Percentiles rank a stretch among this genome's conserved stretches.
Evolutionary conservation across 2,329 filamentous ascomycete species (phyloP).

Genomic region (Lasiodiplodia citricola): DNA sequence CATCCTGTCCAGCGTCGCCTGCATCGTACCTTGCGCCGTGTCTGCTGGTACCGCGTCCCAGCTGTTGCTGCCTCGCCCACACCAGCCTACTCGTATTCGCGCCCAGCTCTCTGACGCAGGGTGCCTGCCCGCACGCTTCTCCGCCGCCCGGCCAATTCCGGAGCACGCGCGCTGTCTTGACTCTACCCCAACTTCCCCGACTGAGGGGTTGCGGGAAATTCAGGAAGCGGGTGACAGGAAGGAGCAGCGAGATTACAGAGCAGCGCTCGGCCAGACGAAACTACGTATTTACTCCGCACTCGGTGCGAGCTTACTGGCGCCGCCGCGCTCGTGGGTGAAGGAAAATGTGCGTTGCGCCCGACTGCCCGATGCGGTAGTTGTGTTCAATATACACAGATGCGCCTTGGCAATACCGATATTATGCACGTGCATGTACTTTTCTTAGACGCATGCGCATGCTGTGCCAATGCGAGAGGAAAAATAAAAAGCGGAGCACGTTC

Average conservation of each 20-base stretch:
- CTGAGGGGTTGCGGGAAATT: conserved; percentile 21
- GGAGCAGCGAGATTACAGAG: not conserved
- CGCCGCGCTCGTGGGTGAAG: not conserved
- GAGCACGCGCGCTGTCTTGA: not conserved
- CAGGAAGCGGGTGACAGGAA: conserved; percentile 23
- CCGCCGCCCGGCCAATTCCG: conserved; percentile 6
- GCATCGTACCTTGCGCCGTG: conserved; percentile 23
- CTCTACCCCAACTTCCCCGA: not conserved
- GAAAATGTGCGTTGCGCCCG: not conserved
- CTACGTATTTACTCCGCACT: conserved; percentile 5
- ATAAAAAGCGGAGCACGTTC: conserved; percentile 19
- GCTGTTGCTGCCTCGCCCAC: not conserved
- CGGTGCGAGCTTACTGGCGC: not conserved
- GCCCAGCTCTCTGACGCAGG: conserved; percentile 14
- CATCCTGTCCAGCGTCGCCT: conserved; percentile 1
- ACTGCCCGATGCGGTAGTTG: not conserved
- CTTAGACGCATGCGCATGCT: conserved; percentile 7
- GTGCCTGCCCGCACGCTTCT: not conserved
- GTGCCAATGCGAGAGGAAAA: not conserved
- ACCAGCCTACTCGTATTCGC: conserved; percentile 6
- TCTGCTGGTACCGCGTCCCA: not conserved
- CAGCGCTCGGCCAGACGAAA: not conserved
- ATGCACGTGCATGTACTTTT: conserved; percentile 16
- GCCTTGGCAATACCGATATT: conserved; percentile 13
- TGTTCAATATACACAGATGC: conserved; percentile 14